These are phyloP conservation scores for Agrocybe pediades DNA, from an alignment of 768 basidiomycete species.

Conservation along the genomic window DNA sequence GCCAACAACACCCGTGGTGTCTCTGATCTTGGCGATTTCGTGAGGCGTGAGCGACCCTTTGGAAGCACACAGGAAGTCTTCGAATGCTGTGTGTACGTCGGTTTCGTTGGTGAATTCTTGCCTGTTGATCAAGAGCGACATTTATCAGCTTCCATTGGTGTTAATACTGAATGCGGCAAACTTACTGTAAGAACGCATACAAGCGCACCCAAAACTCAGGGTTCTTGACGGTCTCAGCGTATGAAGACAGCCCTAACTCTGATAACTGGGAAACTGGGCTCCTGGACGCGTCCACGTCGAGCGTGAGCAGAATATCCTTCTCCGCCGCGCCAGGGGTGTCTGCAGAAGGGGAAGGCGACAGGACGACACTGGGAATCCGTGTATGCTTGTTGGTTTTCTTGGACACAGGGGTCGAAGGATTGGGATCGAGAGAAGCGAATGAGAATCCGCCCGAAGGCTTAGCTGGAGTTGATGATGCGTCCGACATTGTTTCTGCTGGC, in stretches of 20 bases:
- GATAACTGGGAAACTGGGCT: slow-evolving; percentile 36
- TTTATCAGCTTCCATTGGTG: not conserved
- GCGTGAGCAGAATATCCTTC: slow-evolving; percentile 68
- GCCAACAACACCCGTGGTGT: slow-evolving; percentile 82
- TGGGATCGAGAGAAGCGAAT: slow-evolving; percentile 24
- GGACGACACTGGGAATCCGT: slow-evolving; percentile 76
- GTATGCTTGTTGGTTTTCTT: slow-evolving; percentile 44
- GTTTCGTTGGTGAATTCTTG: slow-evolving; percentile 60
- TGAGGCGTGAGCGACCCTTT: slow-evolving; percentile 79
- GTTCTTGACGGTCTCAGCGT: slow-evolving; percentile 68
- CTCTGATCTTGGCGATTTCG: slow-evolving; percentile 92
- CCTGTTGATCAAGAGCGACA: no score
- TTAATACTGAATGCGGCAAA: slow-evolving; percentile 10
- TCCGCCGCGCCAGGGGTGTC: slow-evolving; percentile 36
- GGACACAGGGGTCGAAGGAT: slow-evolving; percentile 12
- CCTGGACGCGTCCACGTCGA: slow-evolving; percentile 52
- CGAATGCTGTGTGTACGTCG: slow-evolving; percentile 77
- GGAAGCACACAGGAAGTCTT: slow-evolving; percentile 81
- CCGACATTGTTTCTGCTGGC: slow-evolving; percentile 12
- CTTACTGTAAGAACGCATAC: slow-evolving; percentile 63
- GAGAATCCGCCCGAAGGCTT: slow-evolving; percentile 20
- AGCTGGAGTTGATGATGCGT: slow-evolving; percentile 16
- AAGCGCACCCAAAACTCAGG: slow-evolving; percentile 83
- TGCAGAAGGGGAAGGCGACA: slow-evolving; percentile 73
- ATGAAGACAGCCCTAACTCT: slow-evolving; percentile 52